Evolutionary conservation across 2,329 filamentous ascomycete species (phyloP).

Genomic region (Cordyceps militaris): DNA sequence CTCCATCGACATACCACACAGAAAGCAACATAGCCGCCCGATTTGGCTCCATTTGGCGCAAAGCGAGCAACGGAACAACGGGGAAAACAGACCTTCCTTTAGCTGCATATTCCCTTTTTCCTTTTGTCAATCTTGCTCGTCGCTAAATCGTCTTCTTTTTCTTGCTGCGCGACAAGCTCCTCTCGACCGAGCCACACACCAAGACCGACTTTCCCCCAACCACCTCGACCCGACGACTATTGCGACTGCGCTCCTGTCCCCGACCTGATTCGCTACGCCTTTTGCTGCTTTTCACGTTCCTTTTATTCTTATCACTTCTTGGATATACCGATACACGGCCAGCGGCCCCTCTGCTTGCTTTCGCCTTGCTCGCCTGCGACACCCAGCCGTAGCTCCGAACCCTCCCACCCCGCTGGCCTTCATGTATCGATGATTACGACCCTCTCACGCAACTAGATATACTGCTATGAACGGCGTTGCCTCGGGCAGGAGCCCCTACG

Average conservation of each 20-base stretch:
- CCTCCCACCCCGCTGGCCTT: constrained; percentile 13
- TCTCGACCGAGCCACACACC: not conserved
- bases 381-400: constrained; percentile 11
- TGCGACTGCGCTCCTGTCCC: not conserved
- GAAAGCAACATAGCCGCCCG: not conserved
- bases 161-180: not conserved
- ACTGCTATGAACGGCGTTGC: constrained; percentile 35
- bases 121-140: not conserved
- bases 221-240: not conserved
- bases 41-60: not conserved
- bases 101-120: not conserved
- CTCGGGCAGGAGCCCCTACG: constrained; percentile 28
- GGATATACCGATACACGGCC: not conserved
- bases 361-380: not conserved
- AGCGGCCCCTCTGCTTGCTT: not conserved
- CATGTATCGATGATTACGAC: constrained; percentile 8
- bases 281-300: not conserved
- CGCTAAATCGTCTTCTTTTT: not conserved
- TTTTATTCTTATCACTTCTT: not conserved
- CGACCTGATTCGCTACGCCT: not conserved
- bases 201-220: not conserved
- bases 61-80: not conserved
- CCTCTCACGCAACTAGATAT: not conserved
- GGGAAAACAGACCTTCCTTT: not conserved
- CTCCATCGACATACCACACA: not conserved